Conservation (phyloP, 1,139 yeast species). For the Yamadazyma songkhlaensis region DNA sequence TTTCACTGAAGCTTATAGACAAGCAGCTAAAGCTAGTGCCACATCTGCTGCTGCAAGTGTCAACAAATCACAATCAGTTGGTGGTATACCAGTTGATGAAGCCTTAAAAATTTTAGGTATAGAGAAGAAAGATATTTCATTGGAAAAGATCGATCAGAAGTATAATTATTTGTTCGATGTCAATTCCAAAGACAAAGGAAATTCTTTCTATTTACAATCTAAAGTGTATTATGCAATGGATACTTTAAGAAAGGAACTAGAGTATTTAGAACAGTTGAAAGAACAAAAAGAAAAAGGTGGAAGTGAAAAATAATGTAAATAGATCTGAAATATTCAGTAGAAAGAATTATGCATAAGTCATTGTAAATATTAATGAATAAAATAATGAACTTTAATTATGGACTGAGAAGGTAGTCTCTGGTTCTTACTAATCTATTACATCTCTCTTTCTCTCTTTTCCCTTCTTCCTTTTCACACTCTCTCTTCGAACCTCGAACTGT, state of each 20-base stretch:
- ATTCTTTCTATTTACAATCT: conserved; percentile 87
- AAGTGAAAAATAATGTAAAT: neutral
- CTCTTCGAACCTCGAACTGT: too few species aligned
- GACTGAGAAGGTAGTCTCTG: too few species aligned
- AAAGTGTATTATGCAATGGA: conserved; percentile 76
- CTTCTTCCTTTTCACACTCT: too few species aligned
- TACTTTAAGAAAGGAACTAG: conserved; percentile 44
- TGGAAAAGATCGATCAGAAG: conserved; percentile 68
- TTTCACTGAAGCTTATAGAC: conserved; percentile 94
- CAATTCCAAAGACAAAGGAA: conserved; percentile 91
- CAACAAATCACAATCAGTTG: conserved; percentile 46
- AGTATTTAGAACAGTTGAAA: conserved; percentile 39
- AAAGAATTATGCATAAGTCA: neutral
- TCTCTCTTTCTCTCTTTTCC: too few species aligned
- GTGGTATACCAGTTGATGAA: conserved; percentile 84
- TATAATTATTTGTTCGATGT: conserved; percentile 83
- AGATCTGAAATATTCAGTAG: neutral
- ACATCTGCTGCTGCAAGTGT: conserved; percentile 52
- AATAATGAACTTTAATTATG: too few species aligned
- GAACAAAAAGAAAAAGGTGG: conserved; percentile 14
- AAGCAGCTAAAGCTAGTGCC: conserved; percentile 87
- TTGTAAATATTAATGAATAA: conserved; percentile 1
- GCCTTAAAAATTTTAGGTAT: conserved; percentile 88
- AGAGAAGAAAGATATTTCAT: conserved; percentile 52
- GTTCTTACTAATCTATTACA: too few species aligned